Conservation (phyloP, 495 filamentous ascomycete genomes). For the Neurospora africana region DNA sequence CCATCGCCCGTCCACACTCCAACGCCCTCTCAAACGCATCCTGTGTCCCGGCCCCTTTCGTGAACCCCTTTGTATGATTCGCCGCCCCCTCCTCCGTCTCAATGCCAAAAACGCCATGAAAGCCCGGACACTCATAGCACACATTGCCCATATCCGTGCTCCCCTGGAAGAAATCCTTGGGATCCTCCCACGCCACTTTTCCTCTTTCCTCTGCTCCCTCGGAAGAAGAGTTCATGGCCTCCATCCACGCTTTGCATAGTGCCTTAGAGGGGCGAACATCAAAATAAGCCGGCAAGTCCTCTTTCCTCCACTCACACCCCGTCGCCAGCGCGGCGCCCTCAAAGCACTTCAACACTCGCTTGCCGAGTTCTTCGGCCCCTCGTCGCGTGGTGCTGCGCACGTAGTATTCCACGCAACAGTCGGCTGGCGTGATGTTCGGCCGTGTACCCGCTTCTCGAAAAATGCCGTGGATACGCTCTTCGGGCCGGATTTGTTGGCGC, state of each 20-base stretch:
- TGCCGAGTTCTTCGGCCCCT: slow-evolving; percentile 35
- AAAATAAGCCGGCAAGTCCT: slow-evolving; percentile 40
- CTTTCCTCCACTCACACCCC: slow-evolving; percentile 39
- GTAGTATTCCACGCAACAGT: slow-evolving; percentile 46
- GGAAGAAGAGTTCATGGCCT: slow-evolving; percentile 25
- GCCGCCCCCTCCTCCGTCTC: slow-evolving; percentile 31
- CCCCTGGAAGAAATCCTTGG: slow-evolving; percentile 30
- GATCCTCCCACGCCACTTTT: slow-evolving; percentile 22
- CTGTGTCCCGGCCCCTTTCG: slow-evolving; percentile 38
- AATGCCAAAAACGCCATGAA: slow-evolving; percentile 48
- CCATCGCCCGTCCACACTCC: slow-evolving; percentile 47
- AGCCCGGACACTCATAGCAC: slow-evolving; percentile 44
- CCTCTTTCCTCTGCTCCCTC: too few species aligned
- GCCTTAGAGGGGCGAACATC: slow-evolving; percentile 39
- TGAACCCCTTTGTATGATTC: slow-evolving; percentile 47
- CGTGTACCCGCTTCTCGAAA: slow-evolving; percentile 18
- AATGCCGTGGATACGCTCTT: slow-evolving; percentile 25
- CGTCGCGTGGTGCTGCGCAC: slow-evolving; percentile 37
- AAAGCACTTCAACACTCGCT: slow-evolving; percentile 43
- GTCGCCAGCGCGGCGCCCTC: slow-evolving; percentile 47
- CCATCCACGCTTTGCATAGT: slow-evolving; percentile 41
- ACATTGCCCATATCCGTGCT: slow-evolving; percentile 46
- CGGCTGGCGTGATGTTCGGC: slow-evolving; percentile 42
- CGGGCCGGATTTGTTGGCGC: slow-evolving; percentile 45
- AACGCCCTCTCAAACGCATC: slow-evolving; percentile 37